These are phyloP conservation scores for Erythrophleum ivorense DNA, from an alignment of 331 rosid species.

Conservation along the genomic window DNA sequence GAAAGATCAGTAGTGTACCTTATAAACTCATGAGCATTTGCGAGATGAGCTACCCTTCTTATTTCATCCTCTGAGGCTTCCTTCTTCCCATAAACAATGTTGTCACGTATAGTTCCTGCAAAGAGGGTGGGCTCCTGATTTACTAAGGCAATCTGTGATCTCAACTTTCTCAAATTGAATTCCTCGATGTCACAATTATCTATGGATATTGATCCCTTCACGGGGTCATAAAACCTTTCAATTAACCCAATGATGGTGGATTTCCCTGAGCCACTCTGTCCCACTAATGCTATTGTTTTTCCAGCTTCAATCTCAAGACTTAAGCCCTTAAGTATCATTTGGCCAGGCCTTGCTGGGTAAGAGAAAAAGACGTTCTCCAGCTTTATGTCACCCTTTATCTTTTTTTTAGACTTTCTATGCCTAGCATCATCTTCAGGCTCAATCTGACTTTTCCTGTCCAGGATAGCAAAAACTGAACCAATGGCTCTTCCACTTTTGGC, in stretches of 20 bases:
- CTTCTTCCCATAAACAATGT: slow-evolving; percentile 65
- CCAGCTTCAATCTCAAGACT: slow-evolving; percentile 70
- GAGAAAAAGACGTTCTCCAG: slow-evolving; percentile 64
- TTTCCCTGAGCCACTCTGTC: slow-evolving; percentile 83
- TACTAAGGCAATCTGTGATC: slow-evolving; percentile 76
- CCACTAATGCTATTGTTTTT: slow-evolving; percentile 72
- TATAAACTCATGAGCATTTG: slow-evolving; percentile 82
- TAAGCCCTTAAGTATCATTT: slow-evolving; percentile 67
- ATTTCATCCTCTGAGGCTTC: slow-evolving; percentile 67
- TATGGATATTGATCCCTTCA: slow-evolving; percentile 59
- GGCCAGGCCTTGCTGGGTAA: slow-evolving; percentile 72
- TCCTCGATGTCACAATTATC: slow-evolving; percentile 61
- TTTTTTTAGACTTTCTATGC: slow-evolving; percentile 37
- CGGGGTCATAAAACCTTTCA: slow-evolving; percentile 83
- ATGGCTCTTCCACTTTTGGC: slow-evolving; percentile 74
- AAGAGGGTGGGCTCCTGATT: slow-evolving; percentile 83
- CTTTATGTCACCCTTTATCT: slow-evolving; percentile 57
- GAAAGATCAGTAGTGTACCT: slow-evolving; percentile 45
- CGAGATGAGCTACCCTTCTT: slow-evolving; percentile 65
- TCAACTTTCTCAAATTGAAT: slow-evolving; percentile 59
- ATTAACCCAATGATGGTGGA: slow-evolving; percentile 78
- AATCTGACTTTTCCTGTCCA: slow-evolving; percentile 65
- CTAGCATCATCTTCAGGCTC: slow-evolving; percentile 60
- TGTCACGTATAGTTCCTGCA: slow-evolving; percentile 73
- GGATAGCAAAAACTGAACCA: slow-evolving; percentile 58